phyloP scores from a whole-genome alignment of 2,329 filamentous ascomycete species.

The Hortaea werneckii region DNA sequence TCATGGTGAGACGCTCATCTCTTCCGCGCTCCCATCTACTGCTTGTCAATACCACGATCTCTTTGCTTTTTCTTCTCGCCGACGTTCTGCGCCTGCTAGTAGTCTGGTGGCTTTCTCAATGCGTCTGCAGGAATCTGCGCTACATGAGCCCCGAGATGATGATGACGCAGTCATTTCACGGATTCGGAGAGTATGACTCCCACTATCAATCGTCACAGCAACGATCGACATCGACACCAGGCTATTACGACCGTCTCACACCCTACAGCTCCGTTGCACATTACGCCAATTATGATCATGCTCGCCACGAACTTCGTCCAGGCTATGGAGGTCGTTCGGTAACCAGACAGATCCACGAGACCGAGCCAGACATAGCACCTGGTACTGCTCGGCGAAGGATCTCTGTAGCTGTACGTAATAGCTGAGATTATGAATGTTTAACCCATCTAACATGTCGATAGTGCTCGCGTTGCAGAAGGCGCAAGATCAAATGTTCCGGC shows the following conservation, averaged over 20 bases:
- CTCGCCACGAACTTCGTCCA: constrained; percentile 15
- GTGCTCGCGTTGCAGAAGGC: constrained; percentile 82
- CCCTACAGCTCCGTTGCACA: constrained; percentile 3
- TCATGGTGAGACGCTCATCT: too few species aligned
- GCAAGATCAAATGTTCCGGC: constrained; percentile 91
- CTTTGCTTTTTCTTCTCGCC: too few species aligned
- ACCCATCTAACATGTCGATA: constrained; percentile 30
- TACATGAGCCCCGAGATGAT: constrained; percentile 15
- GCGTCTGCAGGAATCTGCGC: constrained; percentile 9
- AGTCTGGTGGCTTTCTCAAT: constrained; percentile 5
- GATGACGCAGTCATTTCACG: constrained; percentile 22
- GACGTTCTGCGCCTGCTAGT: too few species aligned
- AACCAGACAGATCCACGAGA: constrained; percentile 19
- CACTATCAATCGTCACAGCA: constrained; percentile 12
- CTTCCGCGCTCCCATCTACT: too few species aligned
- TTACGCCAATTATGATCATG: constrained; percentile 17
- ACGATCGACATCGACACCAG: constrained; percentile 11
- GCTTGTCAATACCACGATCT: too few species aligned
- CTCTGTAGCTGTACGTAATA: constrained; percentile 39
- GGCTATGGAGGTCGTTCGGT: constrained; percentile 13
- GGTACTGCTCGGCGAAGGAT: constrained; percentile 41
- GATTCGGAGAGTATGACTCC: constrained; percentile 14
- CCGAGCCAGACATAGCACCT: constrained; percentile 25
- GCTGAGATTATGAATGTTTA: neutral
- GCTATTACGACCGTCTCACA: constrained; percentile 17